Percentiles rank a stretch among this genome's conserved stretches.
Conservation (phyloP, 805 yeast species). For the Spathaspora sp. region DNA sequence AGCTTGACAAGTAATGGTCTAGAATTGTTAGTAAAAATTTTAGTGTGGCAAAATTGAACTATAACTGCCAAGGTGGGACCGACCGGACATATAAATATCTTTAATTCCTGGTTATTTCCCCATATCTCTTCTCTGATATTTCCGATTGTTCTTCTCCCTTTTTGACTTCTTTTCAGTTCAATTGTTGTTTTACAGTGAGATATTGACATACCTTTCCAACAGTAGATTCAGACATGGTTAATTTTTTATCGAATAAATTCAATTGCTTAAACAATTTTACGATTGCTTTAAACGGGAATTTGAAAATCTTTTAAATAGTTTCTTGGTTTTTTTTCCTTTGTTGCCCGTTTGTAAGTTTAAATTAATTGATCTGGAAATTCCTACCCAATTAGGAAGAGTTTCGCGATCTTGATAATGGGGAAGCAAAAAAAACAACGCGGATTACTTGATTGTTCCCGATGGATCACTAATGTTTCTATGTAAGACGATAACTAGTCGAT, state of each 20-base stretch:
- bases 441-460: not conserved
- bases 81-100: too few species aligned
- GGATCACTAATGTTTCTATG: not conserved
- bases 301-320: not conserved
- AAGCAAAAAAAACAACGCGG: not conserved
- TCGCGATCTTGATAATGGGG: not conserved
- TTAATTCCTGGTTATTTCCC: too few species aligned
- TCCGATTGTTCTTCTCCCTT: too few species aligned
- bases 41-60: too few species aligned
- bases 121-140: not conserved
- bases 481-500: too few species aligned
- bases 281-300: not conserved
- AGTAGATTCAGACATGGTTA: slow-evolving; percentile 11
- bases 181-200: not conserved
- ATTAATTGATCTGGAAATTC: not conserved
- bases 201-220: slow-evolving; percentile 20
- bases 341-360: too few species aligned
- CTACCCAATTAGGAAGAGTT: not conserved
- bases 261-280: not conserved
- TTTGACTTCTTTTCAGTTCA: not conserved
- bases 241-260: too few species aligned
- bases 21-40: not conserved
- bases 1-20: slow-evolving; percentile 82
- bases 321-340: not conserved
- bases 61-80: slow-evolving; percentile 3